Percentiles rank a stretch among this genome's conserved stretches.
These are phyloP conservation scores for Hibiscus syriacus DNA, from an alignment of 345 rosid species.

Conservation along the genomic window DNA sequence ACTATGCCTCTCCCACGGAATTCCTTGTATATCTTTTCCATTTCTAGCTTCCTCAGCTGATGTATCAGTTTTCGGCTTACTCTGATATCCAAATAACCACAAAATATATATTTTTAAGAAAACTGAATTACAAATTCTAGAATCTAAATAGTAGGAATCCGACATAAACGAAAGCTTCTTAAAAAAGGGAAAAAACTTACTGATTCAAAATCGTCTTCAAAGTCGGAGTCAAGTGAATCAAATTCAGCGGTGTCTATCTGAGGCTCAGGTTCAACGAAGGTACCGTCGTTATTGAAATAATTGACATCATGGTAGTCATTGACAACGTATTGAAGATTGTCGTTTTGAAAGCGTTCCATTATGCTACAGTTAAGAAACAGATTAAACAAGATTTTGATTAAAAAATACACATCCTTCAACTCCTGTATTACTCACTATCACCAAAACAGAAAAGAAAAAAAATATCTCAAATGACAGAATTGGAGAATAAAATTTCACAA, in stretches of 20 bases:
- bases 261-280: conserved; percentile 19
- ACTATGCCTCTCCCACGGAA: conserved; percentile 11
- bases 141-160: background rate
- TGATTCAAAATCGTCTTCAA: conserved; percentile 54
- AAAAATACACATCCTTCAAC: background rate
- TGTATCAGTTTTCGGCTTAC: conserved; percentile 16
- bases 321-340: conserved; percentile 33
- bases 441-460: background rate
- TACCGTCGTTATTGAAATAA: conserved; percentile 31
- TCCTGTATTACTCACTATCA: background rate
- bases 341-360: background rate
- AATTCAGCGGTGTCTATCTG: conserved; percentile 12
- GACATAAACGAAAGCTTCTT: background rate
- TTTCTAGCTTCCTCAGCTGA: conserved; percentile 15
- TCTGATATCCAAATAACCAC: conserved; percentile 24
- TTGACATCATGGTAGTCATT: conserved; percentile 33
- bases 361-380: conserved; percentile 4
- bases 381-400: background rate
- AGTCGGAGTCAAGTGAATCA: conserved; percentile 36
- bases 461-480: background rate
- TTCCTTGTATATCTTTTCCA: conserved; percentile 71
- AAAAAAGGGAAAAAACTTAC: conserved; percentile 19
- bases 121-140: background rate
- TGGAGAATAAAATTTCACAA: background rate
- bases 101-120: no score